phyloP scores from a whole-genome alignment of 805 yeast genomes.

The Candida michaelii region DNA sequence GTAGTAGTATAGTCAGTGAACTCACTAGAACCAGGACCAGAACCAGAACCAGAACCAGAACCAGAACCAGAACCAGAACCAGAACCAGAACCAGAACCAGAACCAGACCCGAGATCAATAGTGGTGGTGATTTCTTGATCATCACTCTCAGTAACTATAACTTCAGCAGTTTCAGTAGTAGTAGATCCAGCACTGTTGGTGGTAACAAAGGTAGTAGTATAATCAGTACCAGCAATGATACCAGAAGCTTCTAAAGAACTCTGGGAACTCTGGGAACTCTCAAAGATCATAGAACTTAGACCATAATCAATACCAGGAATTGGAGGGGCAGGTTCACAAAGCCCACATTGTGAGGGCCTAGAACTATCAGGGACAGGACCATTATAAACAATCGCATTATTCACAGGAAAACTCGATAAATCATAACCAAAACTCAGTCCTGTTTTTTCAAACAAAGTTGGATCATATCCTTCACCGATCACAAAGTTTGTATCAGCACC shows the following conservation, averaged over 20 bases:
- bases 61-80: constrained; percentile 10
- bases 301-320: constrained; percentile 14
- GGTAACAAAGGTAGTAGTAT: no score
- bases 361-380: no score
- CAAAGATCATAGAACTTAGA: background rate
- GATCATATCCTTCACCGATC: constrained; percentile 22
- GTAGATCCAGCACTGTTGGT: background rate
- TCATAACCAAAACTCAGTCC: constrained; percentile 13
- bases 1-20: constrained; percentile 15
- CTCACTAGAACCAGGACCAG: no score
- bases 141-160: no score
- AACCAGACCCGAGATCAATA: constrained; percentile 14
- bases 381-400: no score
- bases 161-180: no score
- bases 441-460: constrained; percentile 6
- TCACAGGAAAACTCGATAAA: constrained; percentile 13
- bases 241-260: no score
- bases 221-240: no score
- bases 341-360: constrained; percentile 15
- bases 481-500: constrained; percentile 4
- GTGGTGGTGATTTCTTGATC: no score
- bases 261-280: no score
- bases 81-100: constrained; percentile 13
- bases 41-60: constrained; percentile 16
- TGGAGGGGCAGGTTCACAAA: constrained; percentile 14